phyloP scores from a whole-genome alignment of 306 rosid species.

The Cajanus cajan region DNA sequence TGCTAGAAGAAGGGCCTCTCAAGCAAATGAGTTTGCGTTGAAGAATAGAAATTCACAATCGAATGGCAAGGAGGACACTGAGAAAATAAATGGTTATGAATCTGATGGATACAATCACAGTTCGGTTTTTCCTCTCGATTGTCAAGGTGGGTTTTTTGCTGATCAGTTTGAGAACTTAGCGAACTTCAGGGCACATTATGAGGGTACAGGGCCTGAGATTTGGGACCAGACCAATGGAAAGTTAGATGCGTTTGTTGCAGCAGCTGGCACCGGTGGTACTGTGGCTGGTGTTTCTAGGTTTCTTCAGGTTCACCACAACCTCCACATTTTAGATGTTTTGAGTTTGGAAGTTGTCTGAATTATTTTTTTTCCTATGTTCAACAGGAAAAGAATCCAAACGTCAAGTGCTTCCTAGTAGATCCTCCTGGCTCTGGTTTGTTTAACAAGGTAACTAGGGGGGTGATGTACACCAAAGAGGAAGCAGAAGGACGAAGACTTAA shows the following conservation, averaged over 20 bases:
- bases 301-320: constrained; percentile 50
- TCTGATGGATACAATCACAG: constrained; percentile 35
- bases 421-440: constrained; percentile 96
- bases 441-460: constrained; percentile 90
- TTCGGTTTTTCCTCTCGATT: constrained; percentile 37
- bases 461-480: constrained; percentile 84
- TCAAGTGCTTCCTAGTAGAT: constrained; percentile 82
- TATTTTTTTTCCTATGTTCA: neutral
- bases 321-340: neutral
- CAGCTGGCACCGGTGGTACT: constrained; percentile 95
- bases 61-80: constrained; percentile 26
- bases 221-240: constrained; percentile 78
- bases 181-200: constrained; percentile 78
- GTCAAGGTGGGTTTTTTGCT: constrained; percentile 86
- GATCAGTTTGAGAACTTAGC: constrained; percentile 94
- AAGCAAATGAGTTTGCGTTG: constrained; percentile 66
- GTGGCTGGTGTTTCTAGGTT: constrained; percentile 78
- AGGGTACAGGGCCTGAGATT: constrained; percentile 94
- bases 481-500: constrained; percentile 90
- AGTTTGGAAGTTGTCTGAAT: constrained; percentile 16
- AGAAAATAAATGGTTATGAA: constrained; percentile 42
- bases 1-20: constrained; percentile 74
- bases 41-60: constrained; percentile 37
- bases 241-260: constrained; percentile 83
- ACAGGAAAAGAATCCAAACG: constrained; percentile 76